Evolutionary conservation across 2,329 filamentous ascomycete species (phyloP), one percentile per base, ranked within the genome.

Genomic region (Neonectria neomacrospora): DNA sequence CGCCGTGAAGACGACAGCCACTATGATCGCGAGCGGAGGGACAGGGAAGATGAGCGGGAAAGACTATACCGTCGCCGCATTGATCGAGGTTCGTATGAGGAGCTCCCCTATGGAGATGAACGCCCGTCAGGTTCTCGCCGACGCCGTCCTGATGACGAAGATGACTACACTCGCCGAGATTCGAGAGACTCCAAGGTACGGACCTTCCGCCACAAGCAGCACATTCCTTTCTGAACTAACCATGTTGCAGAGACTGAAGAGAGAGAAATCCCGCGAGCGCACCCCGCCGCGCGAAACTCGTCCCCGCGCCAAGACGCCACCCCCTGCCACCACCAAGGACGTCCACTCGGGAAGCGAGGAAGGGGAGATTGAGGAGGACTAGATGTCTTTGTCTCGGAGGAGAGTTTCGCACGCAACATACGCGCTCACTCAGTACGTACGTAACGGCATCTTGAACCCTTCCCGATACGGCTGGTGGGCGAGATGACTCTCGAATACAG

Each of bases 361-460:
- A 80, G 96, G 96, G 55, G 96, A 99, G 82, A 98, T 99, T 72
- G 96, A 97, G 79, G 94, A 98, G 83, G 87, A 89, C 71, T 88
- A 81, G 26, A 18, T 26, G 22, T 50, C 54, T 57, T 64, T 42
- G 30, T 42, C 47, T 48, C 58, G 54, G 50, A 63, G 54, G 52
- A 54, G 20, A 50, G 41, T 55, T 54, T 48, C 54, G 32, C 48
- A 61, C 51, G 52, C 61, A 56, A 53, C 57, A 51, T 65, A 47
- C 65, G 48, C 59, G 56, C 61, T 65, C 67, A 65, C 59, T 65
- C 63, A 73, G 68, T 74, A 73, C 63, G 72, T 74, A 73, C 67
- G 71, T 73, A 71, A 70, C 58, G 69, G 70, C 69, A 73, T 67
- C 63, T 65, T 67, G 68, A 67, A 65, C 52, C 63, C 60, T 63